phyloP scores from a whole-genome alignment of 2,329 filamentous ascomycete genomes.

The Byssoonygena ceratinophila region DNA sequence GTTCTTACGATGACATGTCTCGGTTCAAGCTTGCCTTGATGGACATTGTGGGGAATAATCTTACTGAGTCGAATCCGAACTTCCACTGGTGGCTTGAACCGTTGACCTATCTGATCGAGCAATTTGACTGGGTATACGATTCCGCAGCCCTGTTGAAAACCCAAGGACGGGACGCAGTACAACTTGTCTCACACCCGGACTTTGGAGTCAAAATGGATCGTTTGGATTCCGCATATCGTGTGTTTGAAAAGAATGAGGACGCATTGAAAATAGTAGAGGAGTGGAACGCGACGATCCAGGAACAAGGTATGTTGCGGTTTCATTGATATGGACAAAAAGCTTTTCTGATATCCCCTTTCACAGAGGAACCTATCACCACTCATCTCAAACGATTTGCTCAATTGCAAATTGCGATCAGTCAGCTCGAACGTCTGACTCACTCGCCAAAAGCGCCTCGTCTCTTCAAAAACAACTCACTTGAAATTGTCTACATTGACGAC shows the following conservation, averaged over 20 bases:
- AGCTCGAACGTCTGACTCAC: background rate
- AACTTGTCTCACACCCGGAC: background rate
- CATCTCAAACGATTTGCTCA: conserved; percentile 7
- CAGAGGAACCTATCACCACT: background rate
- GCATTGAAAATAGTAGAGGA: conserved; percentile 1
- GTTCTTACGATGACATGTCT: background rate
- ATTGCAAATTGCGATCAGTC: conserved; percentile 1
- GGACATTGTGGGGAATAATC: background rate
- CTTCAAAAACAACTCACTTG: background rate
- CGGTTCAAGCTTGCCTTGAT: background rate
- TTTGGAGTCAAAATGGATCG: background rate
- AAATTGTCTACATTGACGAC: conserved; percentile 5
- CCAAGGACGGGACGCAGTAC: background rate
- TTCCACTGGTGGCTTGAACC: conserved; percentile 1
- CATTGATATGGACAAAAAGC: background rate
- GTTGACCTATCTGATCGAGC: conserved; percentile 3
- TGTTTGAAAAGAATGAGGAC: background rate
- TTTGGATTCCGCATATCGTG: background rate
- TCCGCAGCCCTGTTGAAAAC: background rate
- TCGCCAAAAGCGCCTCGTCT: background rate
- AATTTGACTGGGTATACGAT: conserved; percentile 7
- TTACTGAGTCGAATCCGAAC: background rate
- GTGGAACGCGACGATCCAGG: background rate
- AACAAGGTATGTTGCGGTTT: background rate
- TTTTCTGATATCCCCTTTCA: background rate